Base-by-base conservation (phyloP, 1,139 yeast species). In the Kodamaea arcana region DNA sequence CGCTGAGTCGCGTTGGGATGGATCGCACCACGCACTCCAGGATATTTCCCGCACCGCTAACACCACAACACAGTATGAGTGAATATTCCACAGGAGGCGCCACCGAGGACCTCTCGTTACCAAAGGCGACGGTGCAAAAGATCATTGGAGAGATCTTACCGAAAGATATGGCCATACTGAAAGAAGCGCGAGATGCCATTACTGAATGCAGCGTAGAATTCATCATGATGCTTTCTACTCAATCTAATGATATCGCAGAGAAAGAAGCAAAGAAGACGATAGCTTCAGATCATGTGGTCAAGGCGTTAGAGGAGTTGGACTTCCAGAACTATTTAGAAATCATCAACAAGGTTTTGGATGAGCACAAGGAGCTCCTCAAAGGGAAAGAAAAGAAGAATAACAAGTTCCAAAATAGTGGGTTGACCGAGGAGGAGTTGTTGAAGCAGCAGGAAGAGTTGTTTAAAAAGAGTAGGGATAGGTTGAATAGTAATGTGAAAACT, bases 201-300 rank as follows among this genome's bases (percentile, higher is more conserved):
- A 92, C 94, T 30, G 97, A 92, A 56, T 88, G 97, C 57, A 90
- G 97, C 51, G 88, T 92, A 38, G 97, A 88, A 60, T 92, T 92
- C 54, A 83, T 94, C 41, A 92, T 92, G 94, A 87, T 92, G 44
- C 67, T 92, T 33, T 84, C 96, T 10, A 85, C 95, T 3, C 95
- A 88, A 60, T 84, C 94, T 41, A 90, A 94, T 53, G 98, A 94
- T 46, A 87, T 92, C 46, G 97, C 98, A 1, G 98, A 92, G 52
- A 84, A 84, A 51, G 98, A 92, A 54, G 83, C 95, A 34, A 92
- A 92, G 60, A 94, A 92, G 61, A 92, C 99, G 7, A 92, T 92
- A 35, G 95, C 97, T 1, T 83, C 95, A 2, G 98, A 92, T 55
- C 99, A 92, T 58, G 97, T 92, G 31, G 76, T 92, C 42, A 84